These are phyloP conservation scores for Rubia yunnanensis DNA, from an alignment of 257 asterid species.

Conservation along the genomic window DNA sequence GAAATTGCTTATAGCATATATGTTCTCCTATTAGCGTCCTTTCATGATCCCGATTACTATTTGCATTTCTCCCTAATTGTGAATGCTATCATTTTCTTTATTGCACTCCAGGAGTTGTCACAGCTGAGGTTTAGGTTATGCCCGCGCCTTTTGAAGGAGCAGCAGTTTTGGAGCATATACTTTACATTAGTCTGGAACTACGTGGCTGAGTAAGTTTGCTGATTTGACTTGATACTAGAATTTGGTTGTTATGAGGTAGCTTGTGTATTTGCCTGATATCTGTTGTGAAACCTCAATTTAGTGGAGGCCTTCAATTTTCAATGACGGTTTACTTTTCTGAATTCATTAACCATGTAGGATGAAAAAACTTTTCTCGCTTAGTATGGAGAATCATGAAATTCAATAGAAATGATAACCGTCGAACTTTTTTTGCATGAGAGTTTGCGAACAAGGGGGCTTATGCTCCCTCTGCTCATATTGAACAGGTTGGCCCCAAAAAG, in stretches of 20 bases:
- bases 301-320: neutral
- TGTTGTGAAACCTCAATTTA: neutral
- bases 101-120: constrained; percentile 63
- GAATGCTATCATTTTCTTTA: constrained; percentile 11
- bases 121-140: constrained; percentile 71
- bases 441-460: too few species aligned
- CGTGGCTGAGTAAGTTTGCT: constrained; percentile 62
- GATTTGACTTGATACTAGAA: constrained; percentile 1
- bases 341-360: neutral
- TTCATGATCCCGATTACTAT: neutral
- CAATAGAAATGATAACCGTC: neutral
- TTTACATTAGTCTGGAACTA: constrained; percentile 60
- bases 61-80: neutral
- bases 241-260: constrained; percentile 1
- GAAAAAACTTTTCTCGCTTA: neutral
- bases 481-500: too few species aligned
- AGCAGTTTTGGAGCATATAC: constrained; percentile 82
- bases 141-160: constrained; percentile 77
- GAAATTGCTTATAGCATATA: neutral
- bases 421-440: neutral
- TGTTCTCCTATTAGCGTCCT: neutral
- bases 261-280: constrained; percentile 3
- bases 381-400: neutral
- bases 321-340: neutral
- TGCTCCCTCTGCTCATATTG: too few species aligned